These are phyloP conservation scores for Ochromonadaceae sp. DNA, from an alignment of 352 stramenopile species.

Conservation along the genomic window DNA sequence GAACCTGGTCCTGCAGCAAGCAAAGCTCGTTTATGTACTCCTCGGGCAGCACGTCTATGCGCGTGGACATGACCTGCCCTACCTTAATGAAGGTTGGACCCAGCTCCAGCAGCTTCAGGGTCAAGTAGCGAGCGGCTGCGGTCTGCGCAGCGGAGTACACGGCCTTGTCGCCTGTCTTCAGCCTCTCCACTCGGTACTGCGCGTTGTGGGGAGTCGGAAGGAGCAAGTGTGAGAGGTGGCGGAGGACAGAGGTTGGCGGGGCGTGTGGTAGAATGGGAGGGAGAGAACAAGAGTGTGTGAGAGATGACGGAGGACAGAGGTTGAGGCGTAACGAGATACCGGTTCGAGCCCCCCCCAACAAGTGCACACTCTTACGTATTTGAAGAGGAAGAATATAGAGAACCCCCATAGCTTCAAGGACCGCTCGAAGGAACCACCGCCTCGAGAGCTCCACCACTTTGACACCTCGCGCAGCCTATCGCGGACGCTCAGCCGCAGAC, in stretches of 20 bases:
- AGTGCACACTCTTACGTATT: constrained; percentile 41
- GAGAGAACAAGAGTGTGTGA: background rate
- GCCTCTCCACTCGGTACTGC: background rate
- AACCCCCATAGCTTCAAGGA: constrained; percentile 55
- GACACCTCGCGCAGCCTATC: too few species aligned
- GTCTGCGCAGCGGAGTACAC: constrained; percentile 22
- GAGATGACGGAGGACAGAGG: background rate
- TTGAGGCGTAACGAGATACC: too few species aligned
- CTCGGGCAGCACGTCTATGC: constrained; percentile 47
- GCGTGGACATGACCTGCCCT: constrained; percentile 55
- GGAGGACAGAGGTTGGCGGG: too few species aligned
- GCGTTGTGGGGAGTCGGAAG: background rate
- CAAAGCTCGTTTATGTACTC: constrained; percentile 52
- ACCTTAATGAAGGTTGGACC: constrained; percentile 61
- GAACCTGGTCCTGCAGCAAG: constrained; percentile 50
- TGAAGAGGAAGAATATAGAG: constrained; percentile 43
- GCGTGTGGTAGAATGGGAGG: too few species aligned
- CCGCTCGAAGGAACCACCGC: constrained; percentile 33
- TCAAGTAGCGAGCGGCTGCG: constrained; percentile 44
- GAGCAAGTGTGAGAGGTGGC: background rate
- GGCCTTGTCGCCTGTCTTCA: constrained; percentile 2
- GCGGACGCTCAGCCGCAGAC: too few species aligned
- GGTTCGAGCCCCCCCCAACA: too few species aligned
- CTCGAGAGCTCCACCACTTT: too few species aligned
- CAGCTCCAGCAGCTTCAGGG: constrained; percentile 44